These are phyloP conservation scores for Xylariomycetidae sp. DNA, from an alignment of 2,329 filamentous ascomycete genomes.

Conservation along the genomic window DNA sequence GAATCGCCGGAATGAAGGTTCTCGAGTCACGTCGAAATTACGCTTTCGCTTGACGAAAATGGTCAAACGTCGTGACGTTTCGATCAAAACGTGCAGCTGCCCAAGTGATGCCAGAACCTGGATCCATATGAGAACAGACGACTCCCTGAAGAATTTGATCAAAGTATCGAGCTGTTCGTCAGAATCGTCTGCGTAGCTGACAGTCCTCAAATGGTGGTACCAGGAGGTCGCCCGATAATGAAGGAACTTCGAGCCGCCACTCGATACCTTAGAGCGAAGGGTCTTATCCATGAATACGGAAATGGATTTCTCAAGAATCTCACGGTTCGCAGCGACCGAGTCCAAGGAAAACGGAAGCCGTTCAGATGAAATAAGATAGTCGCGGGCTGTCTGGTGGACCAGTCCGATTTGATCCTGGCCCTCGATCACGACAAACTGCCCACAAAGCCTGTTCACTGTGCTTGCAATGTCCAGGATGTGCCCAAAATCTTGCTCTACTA, in stretches of 20 bases:
- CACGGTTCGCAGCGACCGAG: slow-evolving; percentile 1
- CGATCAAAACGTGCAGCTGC: slow-evolving; percentile 5
- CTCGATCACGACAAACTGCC: slow-evolving; percentile 12
- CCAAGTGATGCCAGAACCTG: slow-evolving; percentile 7
- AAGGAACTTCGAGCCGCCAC: slow-evolving; percentile 1
- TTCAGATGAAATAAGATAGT: slow-evolving; percentile 7
- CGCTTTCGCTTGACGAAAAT: background rate
- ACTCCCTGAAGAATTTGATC: slow-evolving; percentile 5
- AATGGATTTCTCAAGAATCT: slow-evolving; percentile 2
- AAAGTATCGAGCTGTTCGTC: slow-evolving; percentile 1
- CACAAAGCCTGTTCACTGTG: slow-evolving; percentile 9
- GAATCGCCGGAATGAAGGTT: background rate
- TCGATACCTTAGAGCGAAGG: slow-evolving; percentile 2
- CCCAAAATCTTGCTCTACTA: slow-evolving; percentile 7
- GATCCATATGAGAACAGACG: slow-evolving; percentile 9
- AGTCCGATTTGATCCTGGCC: slow-evolving; percentile 4
- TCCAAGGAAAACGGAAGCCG: slow-evolving; percentile 2
- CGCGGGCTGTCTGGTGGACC: slow-evolving; percentile 12
- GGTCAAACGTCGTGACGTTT: slow-evolving; percentile 5
- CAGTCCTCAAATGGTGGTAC: slow-evolving; percentile 5
- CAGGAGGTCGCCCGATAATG: slow-evolving; percentile 8
- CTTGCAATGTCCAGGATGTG: slow-evolving; percentile 8
- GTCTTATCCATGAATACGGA: slow-evolving; percentile 2
- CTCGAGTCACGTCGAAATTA: background rate
- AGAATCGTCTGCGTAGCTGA: background rate